Evolutionary conservation across 2,329 filamentous ascomycete genomes (phyloP), one percentile per base, ranked within the genome.

Genomic region (Pleoardoris graminearum): DNA sequence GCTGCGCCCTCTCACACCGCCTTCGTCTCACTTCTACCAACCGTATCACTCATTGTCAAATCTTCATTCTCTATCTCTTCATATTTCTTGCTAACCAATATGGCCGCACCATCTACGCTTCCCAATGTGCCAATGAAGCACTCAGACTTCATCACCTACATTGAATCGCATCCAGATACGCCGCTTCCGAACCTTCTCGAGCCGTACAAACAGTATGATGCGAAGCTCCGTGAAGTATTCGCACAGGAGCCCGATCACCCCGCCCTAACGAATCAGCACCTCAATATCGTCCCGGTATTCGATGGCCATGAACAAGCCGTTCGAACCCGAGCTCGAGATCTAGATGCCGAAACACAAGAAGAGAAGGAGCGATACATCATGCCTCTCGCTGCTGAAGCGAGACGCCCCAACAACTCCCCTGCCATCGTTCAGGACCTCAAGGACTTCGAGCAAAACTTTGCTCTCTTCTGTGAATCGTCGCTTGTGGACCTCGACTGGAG

Each of bases 361-460:
- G 83, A 88, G 61, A 84, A 81, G 62, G 80, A 83, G 12, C 82
- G 52, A 62, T 91, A 89, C 65, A 83, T 91, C 67, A 89, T 91
- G 87, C 69, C 82, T 5, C 79, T 91, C 23, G 78, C 81, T 0
- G 74, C 82, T 0, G 77, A 84, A 3, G 80, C 86, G 45, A 85
- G 90, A 30, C 85, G 85, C 43, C 63, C 77, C 0, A 75, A 84
- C 66, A 86, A 83, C 4, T 82, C 85, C 1, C 83, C 83, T 3
- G 90, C 90, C 2, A 81, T 89, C 3, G 89, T 92, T 0, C 69
- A 79, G 21, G 81, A 81, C 11, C 68, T 94, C 39, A 79, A 82
- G 42, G 85, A 90, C 25, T 96, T 94, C 62, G 85, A 86, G 67
- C 82, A 83, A 43, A 93, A 94, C 72, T 93, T 96, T 74, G 83